These are phyloP conservation scores for Cymbopogon citratus DNA, from an alignment of 176 grass and related monocot species.

Conservation along the genomic window DNA sequence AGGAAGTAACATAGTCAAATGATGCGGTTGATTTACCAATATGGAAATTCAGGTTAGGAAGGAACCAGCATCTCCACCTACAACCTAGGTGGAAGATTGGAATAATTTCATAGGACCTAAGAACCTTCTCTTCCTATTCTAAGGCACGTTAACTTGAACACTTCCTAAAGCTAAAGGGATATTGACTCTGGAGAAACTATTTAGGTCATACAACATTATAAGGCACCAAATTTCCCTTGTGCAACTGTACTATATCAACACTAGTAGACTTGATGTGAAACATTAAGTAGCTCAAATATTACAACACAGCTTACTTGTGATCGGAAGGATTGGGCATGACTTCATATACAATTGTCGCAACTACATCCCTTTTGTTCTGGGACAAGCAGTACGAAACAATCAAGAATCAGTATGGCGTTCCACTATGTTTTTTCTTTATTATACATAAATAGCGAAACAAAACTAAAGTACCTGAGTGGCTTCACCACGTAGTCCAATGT, in stretches of 20 bases:
- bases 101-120: background rate
- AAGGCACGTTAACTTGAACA: background rate
- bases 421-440: slow-evolving; percentile 5
- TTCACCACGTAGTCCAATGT: slow-evolving; percentile 96
- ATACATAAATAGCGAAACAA: background rate
- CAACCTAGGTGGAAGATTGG: background rate
- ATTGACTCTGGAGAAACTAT: background rate
- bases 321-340: slow-evolving; percentile 90
- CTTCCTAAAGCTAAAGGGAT: background rate
- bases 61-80: background rate
- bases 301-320: slow-evolving; percentile 75
- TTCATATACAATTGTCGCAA: slow-evolving; percentile 98
- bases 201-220: background rate
- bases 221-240: background rate
- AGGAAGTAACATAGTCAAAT: background rate
- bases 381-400: background rate
- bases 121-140: background rate
- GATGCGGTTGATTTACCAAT: background rate
- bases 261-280: background rate
- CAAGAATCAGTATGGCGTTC: slow-evolving; percentile 25
- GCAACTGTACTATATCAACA: background rate
- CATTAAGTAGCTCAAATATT: slow-evolving; percentile 1
- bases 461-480: slow-evolving; percentile 68
- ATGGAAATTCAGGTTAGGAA: background rate
- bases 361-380: slow-evolving; percentile 97